Evolutionary conservation across 352 stramenopile genomes (phyloP).

Genomic region (Globisporangium nunn): DNA sequence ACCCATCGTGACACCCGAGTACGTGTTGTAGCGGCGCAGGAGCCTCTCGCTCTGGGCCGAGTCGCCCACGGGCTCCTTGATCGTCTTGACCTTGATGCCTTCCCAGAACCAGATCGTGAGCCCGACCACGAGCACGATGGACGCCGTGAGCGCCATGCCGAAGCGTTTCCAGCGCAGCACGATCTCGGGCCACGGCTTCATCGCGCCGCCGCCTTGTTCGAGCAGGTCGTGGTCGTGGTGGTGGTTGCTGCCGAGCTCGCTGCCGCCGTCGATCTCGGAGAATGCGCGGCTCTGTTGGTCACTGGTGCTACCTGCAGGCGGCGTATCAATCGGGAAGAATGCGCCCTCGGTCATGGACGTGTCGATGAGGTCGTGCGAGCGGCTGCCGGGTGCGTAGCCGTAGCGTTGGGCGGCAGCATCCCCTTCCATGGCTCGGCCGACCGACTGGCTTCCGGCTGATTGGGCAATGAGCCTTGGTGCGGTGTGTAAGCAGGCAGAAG

Average conservation of each 20-base stretch:
- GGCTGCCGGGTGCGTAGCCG: slow-evolving; percentile 4
- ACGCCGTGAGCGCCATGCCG: neutral
- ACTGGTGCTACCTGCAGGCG: neutral
- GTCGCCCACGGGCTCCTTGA: slow-evolving; percentile 9
- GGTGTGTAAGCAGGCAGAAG: too few species aligned
- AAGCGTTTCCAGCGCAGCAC: slow-evolving; percentile 17
- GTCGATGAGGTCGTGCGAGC: slow-evolving; percentile 9
- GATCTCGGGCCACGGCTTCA: slow-evolving; percentile 13
- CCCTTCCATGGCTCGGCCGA: slow-evolving; percentile 1
- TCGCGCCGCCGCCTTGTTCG: neutral
- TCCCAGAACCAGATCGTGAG: slow-evolving; percentile 11
- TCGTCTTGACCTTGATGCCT: slow-evolving; percentile 10
- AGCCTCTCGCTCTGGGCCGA: slow-evolving; percentile 12
- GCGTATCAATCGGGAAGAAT: slow-evolving; percentile 14
- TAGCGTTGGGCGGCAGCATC: slow-evolving; percentile 12
- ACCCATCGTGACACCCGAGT: slow-evolving; percentile 17
- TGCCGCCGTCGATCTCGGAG: slow-evolving; percentile 7
- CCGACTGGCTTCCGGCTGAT: neutral
- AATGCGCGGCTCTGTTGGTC: slow-evolving; percentile 1
- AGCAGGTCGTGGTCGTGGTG: neutral
- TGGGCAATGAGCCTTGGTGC: neutral
- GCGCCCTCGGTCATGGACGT: slow-evolving; percentile 14
- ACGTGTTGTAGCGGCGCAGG: slow-evolving; percentile 16
- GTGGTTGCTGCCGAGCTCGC: neutral
- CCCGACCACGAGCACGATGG: slow-evolving; percentile 6